A percentile compares a stretch with the other conserved stretches of the same genome.
Evolutionary conservation across 306 rosid genomes (phyloP).

Genomic region (Sicyos edulis): DNA sequence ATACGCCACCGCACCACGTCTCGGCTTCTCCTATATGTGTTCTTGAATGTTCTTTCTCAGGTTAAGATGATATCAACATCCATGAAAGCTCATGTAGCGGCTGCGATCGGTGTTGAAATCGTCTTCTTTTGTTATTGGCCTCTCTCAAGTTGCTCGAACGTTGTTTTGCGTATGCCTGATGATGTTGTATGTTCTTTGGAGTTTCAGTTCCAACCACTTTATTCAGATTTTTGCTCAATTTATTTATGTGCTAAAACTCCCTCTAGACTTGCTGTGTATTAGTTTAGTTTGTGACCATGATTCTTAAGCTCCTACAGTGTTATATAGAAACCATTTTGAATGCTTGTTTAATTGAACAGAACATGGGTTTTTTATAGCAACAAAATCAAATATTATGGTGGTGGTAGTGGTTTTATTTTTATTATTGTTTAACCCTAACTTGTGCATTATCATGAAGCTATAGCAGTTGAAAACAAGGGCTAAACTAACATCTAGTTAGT

Average conservation of each 20-base stretch:
- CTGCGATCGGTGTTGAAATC: background rate
- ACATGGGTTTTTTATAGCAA: no score
- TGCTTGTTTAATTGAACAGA: background rate
- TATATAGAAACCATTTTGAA: background rate
- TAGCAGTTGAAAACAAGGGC: no score
- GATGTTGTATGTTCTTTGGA: conserved; percentile 2
- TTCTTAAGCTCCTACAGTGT: background rate
- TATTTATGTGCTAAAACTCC: background rate
- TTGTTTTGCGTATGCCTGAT: background rate
- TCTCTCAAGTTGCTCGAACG: background rate
- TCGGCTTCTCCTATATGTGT: background rate
- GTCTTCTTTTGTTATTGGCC: background rate
- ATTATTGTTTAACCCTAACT: no score
- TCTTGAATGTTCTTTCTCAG: background rate
- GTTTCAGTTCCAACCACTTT: background rate
- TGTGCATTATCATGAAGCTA: no score
- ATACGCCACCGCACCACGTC: background rate
- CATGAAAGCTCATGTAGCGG: background rate
- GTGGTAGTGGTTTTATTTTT: no score
- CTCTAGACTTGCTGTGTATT: background rate
- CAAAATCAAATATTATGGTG: no score
- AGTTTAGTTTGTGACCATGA: background rate
- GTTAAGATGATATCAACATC: background rate
- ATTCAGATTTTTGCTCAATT: conserved; percentile 10
- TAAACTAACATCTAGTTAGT: no score